Evolutionary conservation across 805 yeast genomes (phyloP).

Genomic region (Osmozyma mogii): DNA sequence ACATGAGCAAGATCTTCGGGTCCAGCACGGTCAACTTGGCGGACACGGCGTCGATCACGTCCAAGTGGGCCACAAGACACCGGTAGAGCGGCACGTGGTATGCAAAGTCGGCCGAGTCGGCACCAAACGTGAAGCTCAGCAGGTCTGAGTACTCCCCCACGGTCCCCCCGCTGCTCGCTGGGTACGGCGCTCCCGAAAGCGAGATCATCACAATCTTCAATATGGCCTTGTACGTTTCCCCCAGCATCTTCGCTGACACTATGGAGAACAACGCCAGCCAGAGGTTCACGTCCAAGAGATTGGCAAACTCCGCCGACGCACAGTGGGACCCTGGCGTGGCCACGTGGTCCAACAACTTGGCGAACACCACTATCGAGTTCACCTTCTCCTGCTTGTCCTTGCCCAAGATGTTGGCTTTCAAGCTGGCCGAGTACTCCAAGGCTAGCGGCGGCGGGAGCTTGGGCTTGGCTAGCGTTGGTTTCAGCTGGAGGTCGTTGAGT

Average conservation of each 20-base stretch:
- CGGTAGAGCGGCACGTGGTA: slow-evolving; percentile 30
- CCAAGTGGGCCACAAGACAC: slow-evolving; percentile 29
- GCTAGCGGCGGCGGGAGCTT: slow-evolving; percentile 28
- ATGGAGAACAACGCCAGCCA: slow-evolving; percentile 35
- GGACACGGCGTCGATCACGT: slow-evolving; percentile 35
- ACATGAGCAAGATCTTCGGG: slow-evolving; percentile 33
- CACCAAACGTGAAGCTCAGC: slow-evolving; percentile 17
- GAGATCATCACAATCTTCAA: slow-evolving; percentile 34
- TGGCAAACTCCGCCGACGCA: slow-evolving; percentile 22
- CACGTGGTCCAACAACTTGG: slow-evolving; percentile 41
- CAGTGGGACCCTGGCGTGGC: slow-evolving; percentile 30
- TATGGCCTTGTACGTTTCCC: slow-evolving; percentile 39
- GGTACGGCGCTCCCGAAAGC: slow-evolving; percentile 38
- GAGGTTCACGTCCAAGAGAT: slow-evolving; percentile 32
- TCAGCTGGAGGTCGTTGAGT: slow-evolving; percentile 22
- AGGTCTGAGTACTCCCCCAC: too few species aligned
- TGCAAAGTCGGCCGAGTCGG: slow-evolving; percentile 25
- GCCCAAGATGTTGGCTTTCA: slow-evolving; percentile 37
- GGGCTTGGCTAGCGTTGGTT: slow-evolving; percentile 17
- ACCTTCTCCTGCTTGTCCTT: slow-evolving; percentile 43
- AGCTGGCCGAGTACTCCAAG: slow-evolving; percentile 24
- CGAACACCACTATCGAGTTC: slow-evolving; percentile 46
- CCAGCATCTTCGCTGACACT: slow-evolving; percentile 33
- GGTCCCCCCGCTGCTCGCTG: too few species aligned
- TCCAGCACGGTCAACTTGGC: slow-evolving; percentile 37